Evolutionary conservation across 352 stramenopile species (phyloP).

Genomic region (Globisporangium solare): DNA sequence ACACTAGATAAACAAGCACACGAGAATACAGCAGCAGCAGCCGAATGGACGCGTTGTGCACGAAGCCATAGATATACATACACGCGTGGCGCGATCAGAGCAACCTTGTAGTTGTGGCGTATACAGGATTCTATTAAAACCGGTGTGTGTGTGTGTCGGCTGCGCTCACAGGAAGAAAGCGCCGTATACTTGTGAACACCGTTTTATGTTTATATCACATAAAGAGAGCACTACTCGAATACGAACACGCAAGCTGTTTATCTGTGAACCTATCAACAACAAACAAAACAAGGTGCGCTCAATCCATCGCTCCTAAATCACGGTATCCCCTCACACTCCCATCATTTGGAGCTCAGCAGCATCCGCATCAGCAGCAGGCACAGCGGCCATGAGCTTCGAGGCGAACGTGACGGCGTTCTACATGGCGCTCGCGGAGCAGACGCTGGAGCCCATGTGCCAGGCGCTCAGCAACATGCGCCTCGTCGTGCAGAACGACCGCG

Average conservation of each 20-base stretch:
- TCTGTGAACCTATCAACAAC: too few relatives aligned
- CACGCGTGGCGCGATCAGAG: background rate
- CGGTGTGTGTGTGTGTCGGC: too few relatives aligned
- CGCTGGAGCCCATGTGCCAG: slow-evolving; percentile 61
- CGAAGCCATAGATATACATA: background rate
- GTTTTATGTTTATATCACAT: too few relatives aligned
- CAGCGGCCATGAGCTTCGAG: slow-evolving; percentile 58
- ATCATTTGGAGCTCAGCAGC: background rate
- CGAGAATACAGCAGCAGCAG: too few relatives aligned
- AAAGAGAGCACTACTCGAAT: too few relatives aligned
- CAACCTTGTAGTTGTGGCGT: background rate
- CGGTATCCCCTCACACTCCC: too few relatives aligned
- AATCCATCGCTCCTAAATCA: too few relatives aligned
- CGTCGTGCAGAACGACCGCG: slow-evolving; percentile 22
- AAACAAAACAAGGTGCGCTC: too few relatives aligned
- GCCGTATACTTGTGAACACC: too few relatives aligned
- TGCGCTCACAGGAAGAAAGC: too few relatives aligned
- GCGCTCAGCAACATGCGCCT: slow-evolving; percentile 57
- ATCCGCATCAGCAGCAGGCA: background rate
- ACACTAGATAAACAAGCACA: too few relatives aligned
- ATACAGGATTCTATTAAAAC: background rate
- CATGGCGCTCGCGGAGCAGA: slow-evolving; percentile 71
- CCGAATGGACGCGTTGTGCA: background rate
- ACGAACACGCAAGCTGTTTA: too few relatives aligned
- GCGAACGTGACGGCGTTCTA: slow-evolving; percentile 80